A percentile compares a stretch with the other conserved stretches of the same genome.
phyloP scores from a whole-genome alignment of 2,329 filamentous ascomycete genomes.

The Aspergillus proliferans region DNA sequence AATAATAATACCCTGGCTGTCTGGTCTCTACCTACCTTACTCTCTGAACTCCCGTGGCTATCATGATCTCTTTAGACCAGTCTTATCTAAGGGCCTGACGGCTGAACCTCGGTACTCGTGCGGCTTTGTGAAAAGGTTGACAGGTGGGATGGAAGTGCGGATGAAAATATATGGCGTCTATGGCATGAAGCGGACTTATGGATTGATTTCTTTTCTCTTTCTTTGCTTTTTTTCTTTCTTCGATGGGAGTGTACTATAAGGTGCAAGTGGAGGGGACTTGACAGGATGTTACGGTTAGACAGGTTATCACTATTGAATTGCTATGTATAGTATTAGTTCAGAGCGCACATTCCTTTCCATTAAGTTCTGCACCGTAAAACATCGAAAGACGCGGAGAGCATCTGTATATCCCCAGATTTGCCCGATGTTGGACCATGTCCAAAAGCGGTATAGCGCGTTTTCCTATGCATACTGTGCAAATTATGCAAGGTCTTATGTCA shows the following conservation, averaged over 20 bases:
- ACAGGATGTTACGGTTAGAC: too few species aligned
- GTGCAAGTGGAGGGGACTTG: neutral
- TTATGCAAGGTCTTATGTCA: neutral
- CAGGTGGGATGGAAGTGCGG: neutral
- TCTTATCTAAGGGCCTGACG: too few species aligned
- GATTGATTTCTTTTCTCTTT: neutral
- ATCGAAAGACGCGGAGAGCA: too few species aligned
- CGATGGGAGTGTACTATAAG: neutral
- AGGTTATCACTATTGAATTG: too few species aligned
- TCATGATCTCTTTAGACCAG: too few species aligned
- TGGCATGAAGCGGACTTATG: slow-evolving; percentile 9
- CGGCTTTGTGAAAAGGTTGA: neutral
- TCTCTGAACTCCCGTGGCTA: neutral
- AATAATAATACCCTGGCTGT: slow-evolving; percentile 1
- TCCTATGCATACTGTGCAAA: neutral
- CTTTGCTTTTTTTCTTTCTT: neutral
- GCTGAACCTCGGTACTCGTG: too few species aligned
- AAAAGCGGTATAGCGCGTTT: neutral
- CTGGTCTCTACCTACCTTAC: neutral
- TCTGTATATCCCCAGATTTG: neutral
- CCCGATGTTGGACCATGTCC: neutral
- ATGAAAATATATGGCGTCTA: slow-evolving; percentile 12
- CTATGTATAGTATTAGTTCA: too few species aligned
- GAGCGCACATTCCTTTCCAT: too few species aligned
- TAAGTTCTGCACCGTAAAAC: too few species aligned